Conservation (phyloP, 768 basidiomycete genomes). For the Boletus rufocinnamomeus region DNA sequence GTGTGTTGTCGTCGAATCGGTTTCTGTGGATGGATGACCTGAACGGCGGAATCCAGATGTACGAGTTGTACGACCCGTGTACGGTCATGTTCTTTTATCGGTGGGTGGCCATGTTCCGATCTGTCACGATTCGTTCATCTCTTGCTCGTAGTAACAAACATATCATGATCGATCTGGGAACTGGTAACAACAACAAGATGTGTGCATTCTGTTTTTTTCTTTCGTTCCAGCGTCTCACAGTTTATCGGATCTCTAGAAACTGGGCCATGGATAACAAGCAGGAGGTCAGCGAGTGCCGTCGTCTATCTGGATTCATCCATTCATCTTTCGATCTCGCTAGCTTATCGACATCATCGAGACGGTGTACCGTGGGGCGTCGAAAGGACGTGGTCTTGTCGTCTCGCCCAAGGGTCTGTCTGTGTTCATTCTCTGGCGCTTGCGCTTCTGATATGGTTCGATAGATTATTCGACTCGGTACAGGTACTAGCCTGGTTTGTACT, state of each 20-base stretch:
- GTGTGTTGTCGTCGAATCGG: constrained; percentile 38
- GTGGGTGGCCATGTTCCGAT: constrained; percentile 43
- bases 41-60: constrained; percentile 67
- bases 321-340: constrained; percentile 41
- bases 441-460: constrained; percentile 27
- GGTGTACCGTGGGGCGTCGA: constrained; percentile 96
- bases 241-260: constrained; percentile 56
- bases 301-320: background rate
- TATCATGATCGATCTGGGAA: constrained; percentile 99
- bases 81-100: constrained; percentile 99
- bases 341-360: constrained; percentile 98
- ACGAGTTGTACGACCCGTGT: constrained; percentile 96
- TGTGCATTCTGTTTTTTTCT: constrained; percentile 40
- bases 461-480: constrained; percentile 84
- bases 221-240: background rate
- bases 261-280: constrained; percentile 99
- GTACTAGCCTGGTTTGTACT: constrained; percentile 43
- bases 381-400: constrained; percentile 96
- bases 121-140: background rate
- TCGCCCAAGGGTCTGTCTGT: constrained; percentile 80
- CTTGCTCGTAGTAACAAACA: constrained; percentile 78
- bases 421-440: no score
- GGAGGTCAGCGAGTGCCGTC: constrained; percentile 57
- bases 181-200: constrained; percentile 99
- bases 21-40: background rate